Evolutionary conservation across 2,329 filamentous ascomycete species (phyloP), one percentile per base, ranked within the genome.

Genomic region (Epichloe gansuensis): DNA sequence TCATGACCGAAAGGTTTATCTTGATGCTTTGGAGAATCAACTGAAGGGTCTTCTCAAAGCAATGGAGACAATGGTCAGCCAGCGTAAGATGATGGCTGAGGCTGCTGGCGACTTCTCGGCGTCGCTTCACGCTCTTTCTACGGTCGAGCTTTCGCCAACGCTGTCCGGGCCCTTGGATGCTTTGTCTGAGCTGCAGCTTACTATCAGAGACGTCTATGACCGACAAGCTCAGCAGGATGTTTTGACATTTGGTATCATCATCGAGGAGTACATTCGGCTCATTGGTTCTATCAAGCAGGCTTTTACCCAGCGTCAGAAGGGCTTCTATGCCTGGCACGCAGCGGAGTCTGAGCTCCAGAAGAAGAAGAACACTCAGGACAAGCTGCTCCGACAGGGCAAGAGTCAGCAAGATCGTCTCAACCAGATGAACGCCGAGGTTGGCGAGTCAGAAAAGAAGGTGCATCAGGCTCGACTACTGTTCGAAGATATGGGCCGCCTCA

Each of bases 201-300:
- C 91, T 39, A 95, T 98, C 59, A 83, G 86, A 54, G 93, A 98
- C 63, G 81, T 98, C 1, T 97, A 98, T 66, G 90, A 96, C 61
- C 86, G 93, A 23, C 93, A 98, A 69, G 93, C 93, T 11, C 90
- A 96, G 70, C 93, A 98, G 67, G 93, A 98, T 65, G 85, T 97
- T 35, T 77, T 98, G 50, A 98, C 93, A 0, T 83, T 98, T 58
- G 93, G 93, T 39, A 97, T 97, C 63, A 95, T 95, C 44, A 91
- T 98, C 57, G 93, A 98, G 59, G 93, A 98, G 70, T 98, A 98
- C 70, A 94, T 98, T 60, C 88, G 93, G 5, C 72, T 98, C 44
- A 97, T 98, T 61, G 89, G 90, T 35, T 94, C 88, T 52, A 88
- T 97, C 55, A 98, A 98, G 75, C 88, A 86, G 56, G 88, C 93